phyloP scores from a whole-genome alignment of 352 stramenopile species.

The Pythium plurisporium region DNA sequence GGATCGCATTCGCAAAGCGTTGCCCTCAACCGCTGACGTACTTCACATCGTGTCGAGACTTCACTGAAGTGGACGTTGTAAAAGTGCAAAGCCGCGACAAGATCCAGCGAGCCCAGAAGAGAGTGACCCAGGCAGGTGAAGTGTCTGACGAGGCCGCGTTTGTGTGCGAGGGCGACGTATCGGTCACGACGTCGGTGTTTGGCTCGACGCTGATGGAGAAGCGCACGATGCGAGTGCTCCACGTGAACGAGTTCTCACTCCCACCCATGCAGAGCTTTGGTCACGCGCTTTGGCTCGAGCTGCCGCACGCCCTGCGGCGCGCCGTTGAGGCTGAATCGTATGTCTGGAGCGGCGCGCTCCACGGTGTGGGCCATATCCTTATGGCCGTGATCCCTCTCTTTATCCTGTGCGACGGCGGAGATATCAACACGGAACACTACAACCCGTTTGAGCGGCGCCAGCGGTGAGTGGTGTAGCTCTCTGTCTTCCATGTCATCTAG shows the following conservation, averaged over 20 bases:
- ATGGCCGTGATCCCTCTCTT: slow-evolving; percentile 92
- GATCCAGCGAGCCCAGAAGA: not conserved
- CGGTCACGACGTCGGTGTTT: slow-evolving; percentile 75
- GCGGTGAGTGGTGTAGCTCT: slow-evolving; percentile 27
- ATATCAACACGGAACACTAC: slow-evolving; percentile 85
- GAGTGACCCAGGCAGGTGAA: too few species aligned
- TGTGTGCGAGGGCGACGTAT: slow-evolving; percentile 67
- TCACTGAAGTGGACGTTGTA: slow-evolving; percentile 84
- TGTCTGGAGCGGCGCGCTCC: slow-evolving; percentile 50
- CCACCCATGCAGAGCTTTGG: slow-evolving; percentile 95
- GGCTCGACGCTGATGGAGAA: slow-evolving; percentile 86
- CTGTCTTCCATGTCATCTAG: not conserved
- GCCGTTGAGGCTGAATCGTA: slow-evolving; percentile 32
- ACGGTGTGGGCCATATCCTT: slow-evolving; percentile 89
- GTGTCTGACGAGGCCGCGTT: slow-evolving; percentile 23
- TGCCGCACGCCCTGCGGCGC: slow-evolving; percentile 48
- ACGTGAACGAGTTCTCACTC: slow-evolving; percentile 91
- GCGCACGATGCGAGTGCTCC: slow-evolving; percentile 64
- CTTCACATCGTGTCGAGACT: slow-evolving; percentile 85
- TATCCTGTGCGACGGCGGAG: slow-evolving; percentile 81
- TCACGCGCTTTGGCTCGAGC: slow-evolving; percentile 94
- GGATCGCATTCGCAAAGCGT: slow-evolving; percentile 66
- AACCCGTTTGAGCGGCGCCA: slow-evolving; percentile 64
- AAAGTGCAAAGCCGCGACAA: slow-evolving; percentile 36
- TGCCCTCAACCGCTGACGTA: slow-evolving; percentile 71